Percentiles rank a stretch among this genome's conserved stretches.
Evolutionary conservation across 345 rosid species (phyloP).

Genomic region (sweet orange (Citrus sinensis)): DNA sequence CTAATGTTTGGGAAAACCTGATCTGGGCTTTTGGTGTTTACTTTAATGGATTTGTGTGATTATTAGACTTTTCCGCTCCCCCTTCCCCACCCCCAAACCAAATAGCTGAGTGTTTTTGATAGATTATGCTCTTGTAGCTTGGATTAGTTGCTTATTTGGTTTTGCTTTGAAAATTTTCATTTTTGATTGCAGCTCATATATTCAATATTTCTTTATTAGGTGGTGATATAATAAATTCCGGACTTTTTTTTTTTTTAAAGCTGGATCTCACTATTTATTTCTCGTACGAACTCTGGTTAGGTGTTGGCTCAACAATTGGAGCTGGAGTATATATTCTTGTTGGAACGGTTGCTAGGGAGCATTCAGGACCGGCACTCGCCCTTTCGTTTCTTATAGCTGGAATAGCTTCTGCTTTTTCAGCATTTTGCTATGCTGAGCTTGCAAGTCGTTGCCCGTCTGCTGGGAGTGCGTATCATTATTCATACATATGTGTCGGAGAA

Average conservation of each 20-base stretch:
- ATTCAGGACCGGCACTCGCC: slow-evolving; percentile 92
- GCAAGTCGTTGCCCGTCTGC: slow-evolving; percentile 96
- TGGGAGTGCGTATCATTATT: slow-evolving; percentile 98
- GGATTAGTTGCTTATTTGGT: neutral
- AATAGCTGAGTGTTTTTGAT: neutral
- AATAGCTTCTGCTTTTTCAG: slow-evolving; percentile 88
- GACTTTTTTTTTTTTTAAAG: too few relatives aligned
- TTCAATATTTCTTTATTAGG: neutral
- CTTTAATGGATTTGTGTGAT: neutral
- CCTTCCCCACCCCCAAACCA: too few relatives aligned
- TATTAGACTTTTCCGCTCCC: too few relatives aligned
- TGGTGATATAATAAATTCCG: neutral
- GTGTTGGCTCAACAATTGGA: slow-evolving; percentile 96
- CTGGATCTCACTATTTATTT: neutral
- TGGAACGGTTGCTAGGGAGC: slow-evolving; percentile 98
- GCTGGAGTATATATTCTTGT: slow-evolving; percentile 97
- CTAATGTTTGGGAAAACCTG: neutral
- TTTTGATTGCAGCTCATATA: neutral
- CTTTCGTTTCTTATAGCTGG: slow-evolving; percentile 92
- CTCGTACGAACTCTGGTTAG: slow-evolving; percentile 27
- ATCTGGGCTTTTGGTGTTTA: slow-evolving; percentile 3
- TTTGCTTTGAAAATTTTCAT: neutral
- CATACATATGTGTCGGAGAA: slow-evolving; percentile 94
- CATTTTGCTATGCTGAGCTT: slow-evolving; percentile 96
- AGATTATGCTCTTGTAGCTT: neutral